phyloP scores from a whole-genome alignment of 371 early-diverging fungal species.

The Apophysomyces ossiformis region DNA sequence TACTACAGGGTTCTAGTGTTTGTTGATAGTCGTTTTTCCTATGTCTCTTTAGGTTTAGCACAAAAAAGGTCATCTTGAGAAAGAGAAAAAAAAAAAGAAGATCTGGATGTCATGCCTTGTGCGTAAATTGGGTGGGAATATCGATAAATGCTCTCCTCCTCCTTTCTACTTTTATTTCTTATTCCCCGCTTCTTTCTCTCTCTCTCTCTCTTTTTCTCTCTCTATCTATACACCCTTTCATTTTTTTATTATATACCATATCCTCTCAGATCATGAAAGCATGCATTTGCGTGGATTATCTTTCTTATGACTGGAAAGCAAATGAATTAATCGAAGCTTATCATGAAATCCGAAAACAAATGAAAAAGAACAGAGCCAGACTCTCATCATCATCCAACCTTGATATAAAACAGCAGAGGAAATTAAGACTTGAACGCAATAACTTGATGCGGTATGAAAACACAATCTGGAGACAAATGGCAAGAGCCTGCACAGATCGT shows the following conservation, averaged over 20 bases:
- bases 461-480: slow-evolving; percentile 49
- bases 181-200: background rate
- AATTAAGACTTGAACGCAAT: slow-evolving; percentile 21
- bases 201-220: background rate
- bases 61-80: background rate
- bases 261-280: slow-evolving; percentile 11
- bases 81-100: background rate
- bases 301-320: slow-evolving; percentile 23
- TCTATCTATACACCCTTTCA: no score
- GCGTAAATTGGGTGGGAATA: slow-evolving; percentile 5
- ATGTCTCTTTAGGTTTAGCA: background rate
- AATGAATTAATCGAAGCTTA: slow-evolving; percentile 18
- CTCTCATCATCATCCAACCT: slow-evolving; percentile 10
- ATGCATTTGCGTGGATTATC: slow-evolving; percentile 26
- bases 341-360: slow-evolving; percentile 21
- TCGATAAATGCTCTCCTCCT: slow-evolving; percentile 6
- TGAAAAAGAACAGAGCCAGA: background rate
- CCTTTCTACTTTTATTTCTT: slow-evolving; percentile 5
- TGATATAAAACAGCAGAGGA: background rate
- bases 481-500: slow-evolving; percentile 23
- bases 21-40: no score
- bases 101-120: background rate
- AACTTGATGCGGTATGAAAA: slow-evolving; percentile 38
- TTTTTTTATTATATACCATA: background rate
- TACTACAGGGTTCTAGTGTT: background rate